Evolutionary conservation across 176 grass and related monocot species (phyloP), one percentile per base, ranked within the genome.

Genomic region (Lolium rigidum): DNA sequence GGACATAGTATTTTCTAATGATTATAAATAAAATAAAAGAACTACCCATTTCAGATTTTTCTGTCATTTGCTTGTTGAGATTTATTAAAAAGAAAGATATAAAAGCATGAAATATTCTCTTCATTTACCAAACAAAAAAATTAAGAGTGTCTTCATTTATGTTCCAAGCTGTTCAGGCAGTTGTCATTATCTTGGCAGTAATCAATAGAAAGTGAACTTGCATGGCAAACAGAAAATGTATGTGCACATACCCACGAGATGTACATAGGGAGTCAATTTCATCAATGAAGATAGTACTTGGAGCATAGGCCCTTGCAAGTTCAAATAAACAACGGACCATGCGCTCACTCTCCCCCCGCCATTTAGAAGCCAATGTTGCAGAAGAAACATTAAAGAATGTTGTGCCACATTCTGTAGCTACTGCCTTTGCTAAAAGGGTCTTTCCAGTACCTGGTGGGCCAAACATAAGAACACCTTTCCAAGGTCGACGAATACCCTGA

Each of bases 401-500:
- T 46, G 97, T 99, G 35, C 97, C 97, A 81, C 97, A 99, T 90
- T 99, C 97, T 76, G 97, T 99, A 70, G 97, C 97, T 59, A 99
- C 97, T 75, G 97, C 97, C 90, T 99, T 99, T 38, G 97, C 97
- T 80, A 99, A 88, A 78, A 99, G 94, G 26, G 97, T 96, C 71
- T 99, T 99, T 80, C 97, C 97, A 28, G 97, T 99, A 83, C 97
- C 97, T 55, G 97, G 97, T 67, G 97, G 97, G 39, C 97, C 94
- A 88, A 99, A 99, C 97, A 99, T 99, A 73, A 99, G 93, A 80
- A 99, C 97, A 55, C 97, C 94, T 92, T 99, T 99, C 94, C 97
- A 99, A 79, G 97, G 97, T 79, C 97, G 90, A 48, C 97, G 93
- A 91, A 99, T 99, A 63, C 97, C 97, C 97, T 99, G 82, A 86